Conservation (phyloP, 2,329 filamentous ascomycete species). For the Nemania sp. region DNA sequence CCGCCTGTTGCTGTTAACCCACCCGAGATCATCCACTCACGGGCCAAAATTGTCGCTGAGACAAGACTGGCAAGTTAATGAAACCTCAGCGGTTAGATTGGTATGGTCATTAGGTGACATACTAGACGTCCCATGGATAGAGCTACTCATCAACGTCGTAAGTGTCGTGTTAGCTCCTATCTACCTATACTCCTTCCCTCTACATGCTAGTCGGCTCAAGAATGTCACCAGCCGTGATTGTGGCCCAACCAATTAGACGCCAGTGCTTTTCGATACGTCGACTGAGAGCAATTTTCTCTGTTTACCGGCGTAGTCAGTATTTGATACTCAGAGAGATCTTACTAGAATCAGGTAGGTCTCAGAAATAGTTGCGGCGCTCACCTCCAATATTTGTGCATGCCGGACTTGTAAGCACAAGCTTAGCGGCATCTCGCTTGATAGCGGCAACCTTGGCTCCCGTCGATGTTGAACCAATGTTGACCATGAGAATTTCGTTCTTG, state of each 20-base stretch:
- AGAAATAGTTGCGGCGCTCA: slow-evolving; percentile 15
- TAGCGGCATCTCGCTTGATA: slow-evolving; percentile 97
- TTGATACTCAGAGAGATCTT: not conserved
- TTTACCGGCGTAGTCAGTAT: slow-evolving; percentile 26
- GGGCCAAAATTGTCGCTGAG: not conserved
- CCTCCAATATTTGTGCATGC: slow-evolving; percentile 92
- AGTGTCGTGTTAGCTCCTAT: slow-evolving; percentile 6
- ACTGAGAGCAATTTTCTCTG: slow-evolving; percentile 94
- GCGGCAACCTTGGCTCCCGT: slow-evolving; percentile 97
- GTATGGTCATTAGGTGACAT: slow-evolving; percentile 11
- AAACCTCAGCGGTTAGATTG: not conserved
- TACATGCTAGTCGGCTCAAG: slow-evolving; percentile 39
- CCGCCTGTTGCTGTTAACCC: not conserved
- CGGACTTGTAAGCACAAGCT: slow-evolving; percentile 90
- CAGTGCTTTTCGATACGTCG: slow-evolving; percentile 86
- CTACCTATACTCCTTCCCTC: slow-evolving; percentile 6
- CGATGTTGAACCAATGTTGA: slow-evolving; percentile 98
- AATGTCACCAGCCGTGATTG: slow-evolving; percentile 56
- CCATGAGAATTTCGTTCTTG: slow-evolving; percentile 99
- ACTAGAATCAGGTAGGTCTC: not conserved
- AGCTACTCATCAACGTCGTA: slow-evolving; percentile 15
- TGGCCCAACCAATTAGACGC: slow-evolving; percentile 51
- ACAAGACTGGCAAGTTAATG: slow-evolving; percentile 8
- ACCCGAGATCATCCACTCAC: not conserved
- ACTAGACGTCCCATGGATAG: slow-evolving; percentile 9